Base-by-base conservation (phyloP, 768 basidiomycete species). In the Phanerochaete carnosa region DNA sequence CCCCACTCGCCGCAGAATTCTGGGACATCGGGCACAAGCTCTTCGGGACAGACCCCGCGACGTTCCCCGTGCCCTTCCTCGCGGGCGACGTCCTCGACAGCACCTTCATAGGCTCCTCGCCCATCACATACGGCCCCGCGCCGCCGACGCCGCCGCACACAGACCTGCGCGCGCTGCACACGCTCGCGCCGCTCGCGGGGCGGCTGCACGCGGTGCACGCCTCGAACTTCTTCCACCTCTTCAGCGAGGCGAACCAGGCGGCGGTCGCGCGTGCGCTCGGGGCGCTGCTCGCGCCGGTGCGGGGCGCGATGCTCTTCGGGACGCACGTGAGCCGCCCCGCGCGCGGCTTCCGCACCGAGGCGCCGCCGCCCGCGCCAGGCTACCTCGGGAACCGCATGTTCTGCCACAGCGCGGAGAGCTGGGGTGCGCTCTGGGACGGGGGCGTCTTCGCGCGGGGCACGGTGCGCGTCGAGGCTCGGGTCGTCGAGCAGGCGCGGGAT, bases 1-100 rank as follows among this genome's bases (percentile, higher is more conserved):
- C 22, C 1, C n/a, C n/a, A n/a, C n/a, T n/a, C n/a, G n/a, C 28
- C 30, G 19, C 56, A 87, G 85, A 73, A 13, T 82, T 84, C 59
- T 87, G 85, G 85, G 77, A 83, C 8, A 73, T 79, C 5, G 86
- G 87, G 1, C 85, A 88, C 63, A 74, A 80, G 50, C 74, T 88
- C 23, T 89, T 86, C 70, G 74, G 69, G 53, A 77, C 81, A 3
- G 82, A 74, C 0, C 76, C 79, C 0, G 71, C 77, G 28, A 76
- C 80, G 0, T 87, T 83, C 67, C 81, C 83, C 3, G 81, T 75
- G 0, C 65, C 72, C 0, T 88, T 89, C 65, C 58, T 88, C 19
- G 70, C 75, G 11, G 88, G 86, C 2, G 79, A 89, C 60, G 74
- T 69, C 0, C 79, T 88, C 45, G 75, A 84, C 58, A 70, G 77